phyloP scores from a whole-genome alignment of 768 basidiomycete species.

The Auriculariales sp. region DNA sequence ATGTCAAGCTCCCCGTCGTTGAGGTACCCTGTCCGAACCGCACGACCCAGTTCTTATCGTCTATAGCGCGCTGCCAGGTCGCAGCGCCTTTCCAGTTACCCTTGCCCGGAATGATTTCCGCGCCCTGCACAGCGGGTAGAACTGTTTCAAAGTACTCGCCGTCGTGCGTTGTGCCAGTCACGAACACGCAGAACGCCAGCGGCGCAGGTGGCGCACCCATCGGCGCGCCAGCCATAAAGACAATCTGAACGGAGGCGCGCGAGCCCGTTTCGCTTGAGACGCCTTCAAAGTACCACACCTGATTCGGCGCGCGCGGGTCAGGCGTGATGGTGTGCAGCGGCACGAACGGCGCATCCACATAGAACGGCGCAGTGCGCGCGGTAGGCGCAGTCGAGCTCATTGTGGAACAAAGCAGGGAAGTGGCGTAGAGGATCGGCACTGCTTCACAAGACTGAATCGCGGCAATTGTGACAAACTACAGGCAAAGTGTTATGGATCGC shows the following conservation, averaged over 20 bases:
- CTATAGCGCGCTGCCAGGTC: neutral
- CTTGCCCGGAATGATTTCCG: neutral
- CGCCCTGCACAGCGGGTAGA: neutral
- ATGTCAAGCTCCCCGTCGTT: neutral
- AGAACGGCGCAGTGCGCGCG: no score
- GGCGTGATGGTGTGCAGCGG: neutral
- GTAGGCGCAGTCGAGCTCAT: no score
- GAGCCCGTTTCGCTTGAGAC: neutral
- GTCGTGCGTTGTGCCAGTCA: neutral
- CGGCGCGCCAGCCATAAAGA: neutral
- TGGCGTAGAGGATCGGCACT: no score
- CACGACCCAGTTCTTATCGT: neutral
- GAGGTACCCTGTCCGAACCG: no score
- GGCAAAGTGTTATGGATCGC: no score
- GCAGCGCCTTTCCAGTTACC: neutral
- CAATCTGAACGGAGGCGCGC: neutral
- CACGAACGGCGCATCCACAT: neutral
- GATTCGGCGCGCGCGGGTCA: neutral
- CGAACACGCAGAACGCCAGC: neutral
- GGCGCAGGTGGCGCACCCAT: neutral
- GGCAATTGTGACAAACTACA: no score
- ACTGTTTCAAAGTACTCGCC: neutral
- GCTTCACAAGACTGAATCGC: no score
- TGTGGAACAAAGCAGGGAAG: no score
- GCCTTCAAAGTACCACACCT: neutral